phyloP scores from a whole-genome alignment of 2,329 filamentous ascomycete species.

The Stagonosporopsis chrysanthemi region DNA sequence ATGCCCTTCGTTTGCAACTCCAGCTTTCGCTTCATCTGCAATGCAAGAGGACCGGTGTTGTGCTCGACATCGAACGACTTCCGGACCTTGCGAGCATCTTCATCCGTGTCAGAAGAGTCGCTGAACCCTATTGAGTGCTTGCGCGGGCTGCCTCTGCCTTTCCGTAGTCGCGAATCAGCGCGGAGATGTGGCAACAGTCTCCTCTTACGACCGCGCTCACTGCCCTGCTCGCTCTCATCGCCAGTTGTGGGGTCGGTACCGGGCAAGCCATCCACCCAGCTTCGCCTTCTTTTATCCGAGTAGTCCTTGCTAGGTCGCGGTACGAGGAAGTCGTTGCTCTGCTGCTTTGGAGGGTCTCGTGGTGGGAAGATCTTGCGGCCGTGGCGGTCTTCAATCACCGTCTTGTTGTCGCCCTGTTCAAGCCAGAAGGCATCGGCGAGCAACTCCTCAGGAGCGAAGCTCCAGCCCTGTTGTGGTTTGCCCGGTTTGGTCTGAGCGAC shows the following conservation, averaged over 20 bases:
- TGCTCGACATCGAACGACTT: slow-evolving; percentile 55
- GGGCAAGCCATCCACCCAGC: slow-evolving; percentile 40
- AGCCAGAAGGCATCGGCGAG: slow-evolving; percentile 92
- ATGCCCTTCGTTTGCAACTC: slow-evolving; percentile 52
- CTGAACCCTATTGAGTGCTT: slow-evolving; percentile 36
- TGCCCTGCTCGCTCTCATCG: slow-evolving; percentile 48
- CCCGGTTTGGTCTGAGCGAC: slow-evolving; percentile 63
- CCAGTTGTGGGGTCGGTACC: slow-evolving; percentile 40
- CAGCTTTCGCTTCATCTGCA: slow-evolving; percentile 55
- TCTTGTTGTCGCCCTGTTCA: slow-evolving; percentile 81
- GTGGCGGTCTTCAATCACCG: slow-evolving; percentile 79
- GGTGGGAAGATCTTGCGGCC: slow-evolving; percentile 72
- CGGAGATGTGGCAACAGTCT: slow-evolving; percentile 43
- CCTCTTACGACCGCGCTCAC: slow-evolving; percentile 49
- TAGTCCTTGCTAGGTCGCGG: slow-evolving; percentile 47
- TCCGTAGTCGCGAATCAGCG: slow-evolving; percentile 40
- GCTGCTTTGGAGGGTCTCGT: slow-evolving; percentile 27
- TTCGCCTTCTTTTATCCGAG: slow-evolving; percentile 41
- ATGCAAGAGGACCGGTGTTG: slow-evolving; percentile 57
- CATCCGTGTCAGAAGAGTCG: slow-evolving; percentile 50
- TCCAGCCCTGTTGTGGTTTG: slow-evolving; percentile 84
- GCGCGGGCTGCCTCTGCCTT: slow-evolving; percentile 13
- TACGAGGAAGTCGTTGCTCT: slow-evolving; percentile 38
- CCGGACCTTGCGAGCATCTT: slow-evolving; percentile 60
- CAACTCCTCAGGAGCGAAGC: slow-evolving; percentile 81